phyloP scores from a whole-genome alignment of 495 filamentous ascomycete species.

The Patellaria atrata region DNA sequence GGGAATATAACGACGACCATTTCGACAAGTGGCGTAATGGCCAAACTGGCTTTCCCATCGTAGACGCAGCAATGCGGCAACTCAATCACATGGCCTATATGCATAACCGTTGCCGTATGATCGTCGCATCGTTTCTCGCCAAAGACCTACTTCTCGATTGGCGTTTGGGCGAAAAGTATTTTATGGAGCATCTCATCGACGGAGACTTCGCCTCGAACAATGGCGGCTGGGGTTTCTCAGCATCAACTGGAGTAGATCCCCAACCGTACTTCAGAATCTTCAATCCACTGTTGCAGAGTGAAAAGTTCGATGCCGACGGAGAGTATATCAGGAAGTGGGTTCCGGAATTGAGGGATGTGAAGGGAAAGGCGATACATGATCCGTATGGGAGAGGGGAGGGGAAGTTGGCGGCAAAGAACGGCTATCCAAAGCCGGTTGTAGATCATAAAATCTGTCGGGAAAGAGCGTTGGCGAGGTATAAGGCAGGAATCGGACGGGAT shows the following conservation, averaged over 20 bases:
- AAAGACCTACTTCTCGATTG: conserved; percentile 85
- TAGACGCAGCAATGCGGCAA: conserved; percentile 89
- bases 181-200: conserved; percentile 80
- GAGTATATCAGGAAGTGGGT: conserved; percentile 63
- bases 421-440: conserved; percentile 64
- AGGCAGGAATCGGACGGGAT: conserved; percentile 42
- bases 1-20: conserved; percentile 54
- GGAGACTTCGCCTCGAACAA: conserved; percentile 90
- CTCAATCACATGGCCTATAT: conserved; percentile 57
- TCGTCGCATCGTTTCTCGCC: conserved; percentile 70
- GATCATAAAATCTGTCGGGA: conserved; percentile 55
- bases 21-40: conserved; percentile 69
- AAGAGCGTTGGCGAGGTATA: conserved; percentile 56
- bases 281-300: conserved; percentile 73
- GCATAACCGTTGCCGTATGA: conserved; percentile 87
- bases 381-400: conserved; percentile 56
- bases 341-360: conserved; percentile 46
- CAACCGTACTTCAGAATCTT: conserved; percentile 90
- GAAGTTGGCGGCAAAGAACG: conserved; percentile 41
- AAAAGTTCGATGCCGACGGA: conserved; percentile 61
- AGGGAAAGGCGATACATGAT: conserved; percentile 58
- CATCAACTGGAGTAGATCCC: conserved; percentile 71
- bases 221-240: conserved; percentile 80
- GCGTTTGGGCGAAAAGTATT: conserved; percentile 77
- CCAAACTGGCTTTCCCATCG: conserved; percentile 69